These are phyloP conservation scores for Botrytis deweyae DNA, from an alignment of 2,329 filamentous ascomycete genomes.

Conservation along the genomic window DNA sequence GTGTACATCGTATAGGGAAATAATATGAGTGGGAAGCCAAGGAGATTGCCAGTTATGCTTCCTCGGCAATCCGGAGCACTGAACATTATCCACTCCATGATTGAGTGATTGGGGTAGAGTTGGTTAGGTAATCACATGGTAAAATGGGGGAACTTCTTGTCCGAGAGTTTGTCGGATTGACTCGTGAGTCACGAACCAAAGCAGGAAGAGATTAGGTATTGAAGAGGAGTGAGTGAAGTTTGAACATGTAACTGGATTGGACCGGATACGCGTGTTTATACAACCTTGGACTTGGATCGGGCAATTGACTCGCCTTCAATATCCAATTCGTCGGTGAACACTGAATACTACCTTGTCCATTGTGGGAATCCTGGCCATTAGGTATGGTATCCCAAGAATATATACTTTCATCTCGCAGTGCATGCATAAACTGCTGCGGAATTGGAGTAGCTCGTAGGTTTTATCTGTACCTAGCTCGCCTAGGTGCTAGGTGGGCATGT, in stretches of 20 bases:
- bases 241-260: neutral
- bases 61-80: neutral
- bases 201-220: neutral
- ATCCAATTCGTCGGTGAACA: neutral
- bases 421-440: neutral
- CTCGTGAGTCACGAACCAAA: neutral
- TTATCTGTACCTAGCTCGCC: neutral
- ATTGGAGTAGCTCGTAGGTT: neutral
- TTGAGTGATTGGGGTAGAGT: neutral
- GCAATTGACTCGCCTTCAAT: neutral
- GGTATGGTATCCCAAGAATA: neutral
- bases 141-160: neutral
- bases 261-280: neutral
- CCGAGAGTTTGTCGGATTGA: neutral
- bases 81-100: neutral
- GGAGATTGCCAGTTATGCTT: constrained; percentile 2
- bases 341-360: neutral
- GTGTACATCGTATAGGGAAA: neutral
- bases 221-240: neutral
- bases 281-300: neutral
- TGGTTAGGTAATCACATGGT: neutral
- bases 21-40: neutral
- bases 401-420: neutral
- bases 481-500: neutral
- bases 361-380: neutral